Conservation (phyloP, 2,329 filamentous ascomycete species). For the Ophiostoma sp. region DNA sequence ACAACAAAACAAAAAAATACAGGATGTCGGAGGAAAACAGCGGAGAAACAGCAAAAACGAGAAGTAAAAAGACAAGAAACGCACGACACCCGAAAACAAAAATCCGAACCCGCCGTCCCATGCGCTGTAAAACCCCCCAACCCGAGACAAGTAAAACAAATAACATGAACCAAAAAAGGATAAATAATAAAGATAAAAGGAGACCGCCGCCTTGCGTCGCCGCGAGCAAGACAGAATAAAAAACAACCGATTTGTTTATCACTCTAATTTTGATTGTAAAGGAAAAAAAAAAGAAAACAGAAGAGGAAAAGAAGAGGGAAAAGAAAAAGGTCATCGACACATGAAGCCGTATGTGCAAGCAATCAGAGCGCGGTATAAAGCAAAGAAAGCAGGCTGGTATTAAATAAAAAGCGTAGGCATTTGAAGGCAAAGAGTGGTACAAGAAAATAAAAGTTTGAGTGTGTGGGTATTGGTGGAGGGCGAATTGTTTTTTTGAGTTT, state of each 20-base stretch:
- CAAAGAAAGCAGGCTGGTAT: neutral
- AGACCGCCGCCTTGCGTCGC: slow-evolving; percentile 24
- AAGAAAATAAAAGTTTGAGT: slow-evolving; percentile 19
- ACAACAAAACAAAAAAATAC: neutral
- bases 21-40: neutral
- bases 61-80: neutral
- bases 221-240: slow-evolving; percentile 15
- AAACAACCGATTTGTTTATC: slow-evolving; percentile 9
- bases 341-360: slow-evolving; percentile 20
- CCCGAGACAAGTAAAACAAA: slow-evolving; percentile 15
- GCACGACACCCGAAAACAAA: neutral
- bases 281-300: neutral
- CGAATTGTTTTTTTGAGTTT: neutral
- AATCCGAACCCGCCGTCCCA: slow-evolving; percentile 20
- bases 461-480: neutral
- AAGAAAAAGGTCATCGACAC: slow-evolving; percentile 14
- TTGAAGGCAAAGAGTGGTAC: slow-evolving; percentile 20
- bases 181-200: slow-evolving; percentile 4
- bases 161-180: slow-evolving; percentile 5
- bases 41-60: neutral
- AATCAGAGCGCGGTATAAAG: neutral
- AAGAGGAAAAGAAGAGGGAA: neutral
- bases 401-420: slow-evolving; percentile 26
- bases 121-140: slow-evolving; percentile 2
- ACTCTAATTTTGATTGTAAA: slow-evolving; percentile 19